These are phyloP conservation scores for Lenwebbia sp. DNA, from an alignment of 345 rosid species.

Conservation along the genomic window DNA sequence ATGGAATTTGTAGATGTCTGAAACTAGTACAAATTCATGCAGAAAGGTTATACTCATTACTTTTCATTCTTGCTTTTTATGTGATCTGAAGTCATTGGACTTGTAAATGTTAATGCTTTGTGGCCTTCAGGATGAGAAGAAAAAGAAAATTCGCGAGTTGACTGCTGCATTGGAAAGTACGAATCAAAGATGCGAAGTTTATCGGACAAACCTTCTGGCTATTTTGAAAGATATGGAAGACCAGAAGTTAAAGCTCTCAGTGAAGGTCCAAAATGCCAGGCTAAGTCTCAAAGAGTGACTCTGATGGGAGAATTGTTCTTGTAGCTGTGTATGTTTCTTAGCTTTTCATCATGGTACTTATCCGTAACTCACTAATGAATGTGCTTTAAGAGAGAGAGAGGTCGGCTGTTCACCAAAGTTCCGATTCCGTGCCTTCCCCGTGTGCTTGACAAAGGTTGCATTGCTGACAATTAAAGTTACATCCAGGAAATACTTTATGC, in stretches of 20 bases:
- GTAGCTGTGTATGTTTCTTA: background rate
- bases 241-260: conserved; percentile 65
- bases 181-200: conserved; percentile 60
- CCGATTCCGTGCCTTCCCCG: background rate
- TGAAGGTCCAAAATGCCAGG: conserved; percentile 81
- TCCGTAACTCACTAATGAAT: background rate
- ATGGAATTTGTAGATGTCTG: background rate
- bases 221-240: conserved; percentile 85
- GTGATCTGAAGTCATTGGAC: background rate
- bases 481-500: background rate
- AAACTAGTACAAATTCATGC: background rate
- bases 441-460: background rate
- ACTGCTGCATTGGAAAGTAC: conserved; percentile 51
- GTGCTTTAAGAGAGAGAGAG: background rate
- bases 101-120: background rate
- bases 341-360: background rate
- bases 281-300: conserved; percentile 62
- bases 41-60: background rate
- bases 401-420: background rate
- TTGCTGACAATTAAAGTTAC: background rate
- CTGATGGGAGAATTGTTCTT: background rate
- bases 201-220: conserved; percentile 50
- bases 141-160: conserved; percentile 52
- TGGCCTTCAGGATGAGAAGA: conserved; percentile 52
- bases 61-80: background rate